Evolutionary conservation across 768 basidiomycete species (phyloP).

Genomic region (Suillus tomentosus): DNA sequence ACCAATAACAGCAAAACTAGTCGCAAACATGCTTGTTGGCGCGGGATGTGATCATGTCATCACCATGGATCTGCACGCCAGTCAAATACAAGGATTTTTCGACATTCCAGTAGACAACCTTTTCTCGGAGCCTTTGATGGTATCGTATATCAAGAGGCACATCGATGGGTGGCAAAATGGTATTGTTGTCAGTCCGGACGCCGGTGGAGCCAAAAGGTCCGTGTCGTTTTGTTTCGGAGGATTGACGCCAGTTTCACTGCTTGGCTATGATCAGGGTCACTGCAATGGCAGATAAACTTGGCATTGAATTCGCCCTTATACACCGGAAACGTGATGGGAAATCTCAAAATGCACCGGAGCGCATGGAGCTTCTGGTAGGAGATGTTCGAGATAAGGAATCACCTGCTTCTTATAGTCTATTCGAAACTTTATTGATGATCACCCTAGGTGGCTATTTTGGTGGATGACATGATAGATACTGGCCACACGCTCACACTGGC

Average conservation of each 20-base stretch:
- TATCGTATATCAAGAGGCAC: constrained; percentile 86
- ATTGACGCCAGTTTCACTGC: not conserved
- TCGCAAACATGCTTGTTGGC: constrained; percentile 96
- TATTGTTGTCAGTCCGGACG: constrained; percentile 96
- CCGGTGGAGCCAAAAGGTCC: constrained; percentile 97
- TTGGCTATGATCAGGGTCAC: constrained; percentile 65
- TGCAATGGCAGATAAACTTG: constrained; percentile 92
- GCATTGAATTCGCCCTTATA: constrained; percentile 93
- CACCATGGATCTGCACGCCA: constrained; percentile 98
- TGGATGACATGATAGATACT: constrained; percentile 99
- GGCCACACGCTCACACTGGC: constrained; percentile 89
- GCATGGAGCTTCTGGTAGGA: constrained; percentile 94
- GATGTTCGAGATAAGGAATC: constrained; percentile 86
- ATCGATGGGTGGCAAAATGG: constrained; percentile 85
- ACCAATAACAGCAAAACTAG: constrained; percentile 97
- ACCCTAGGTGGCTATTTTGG: constrained; percentile 81
- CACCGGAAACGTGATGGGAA: constrained; percentile 85
- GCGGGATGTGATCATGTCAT: constrained; percentile 99
- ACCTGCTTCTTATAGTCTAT: constrained; percentile 3
- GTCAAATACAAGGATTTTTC: constrained; percentile 98
- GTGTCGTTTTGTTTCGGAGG: constrained; percentile 28
- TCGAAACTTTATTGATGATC: constrained; percentile 10
- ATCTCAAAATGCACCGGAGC: constrained; percentile 63
- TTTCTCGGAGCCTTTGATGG: constrained; percentile 94
- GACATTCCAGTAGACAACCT: constrained; percentile 98